Base-by-base conservation (phyloP, 176 grass and related monocot genomes). In the Chrysopogon serrulatus region DNA sequence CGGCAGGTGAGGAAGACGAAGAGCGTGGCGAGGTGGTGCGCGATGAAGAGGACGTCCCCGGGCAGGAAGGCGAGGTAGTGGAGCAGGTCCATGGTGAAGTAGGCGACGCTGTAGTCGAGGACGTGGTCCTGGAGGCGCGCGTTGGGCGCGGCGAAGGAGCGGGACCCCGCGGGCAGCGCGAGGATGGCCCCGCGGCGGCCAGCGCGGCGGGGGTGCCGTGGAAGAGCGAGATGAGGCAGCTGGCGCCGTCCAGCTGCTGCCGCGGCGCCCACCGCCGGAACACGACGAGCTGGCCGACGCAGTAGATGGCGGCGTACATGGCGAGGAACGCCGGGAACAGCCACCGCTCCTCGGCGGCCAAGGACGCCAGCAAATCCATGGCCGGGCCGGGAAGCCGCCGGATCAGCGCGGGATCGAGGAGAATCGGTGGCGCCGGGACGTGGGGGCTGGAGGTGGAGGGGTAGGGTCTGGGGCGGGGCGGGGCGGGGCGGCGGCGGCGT, bases 1-100 rank as follows among this genome's bases (percentile, higher is more conserved):
- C 96, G 96, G 71, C 96, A 98, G 33, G 96, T 95, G 70, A 94
- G 32, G 73, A 98, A 95, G 76, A 98, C 96, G 33, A 95, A 98
- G 71, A 98, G 96, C 31, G 93, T 98, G 41, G 96, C 96, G 68
- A 98, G 44, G 80, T 98, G 96, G 88, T 98, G 96, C 40, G 93
- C 96, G 85, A 98, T 93, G 80, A 95, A 98, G 79, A 98, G 96
- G 59, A 65, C 73, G 48, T 98, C 96, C 16, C 77, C 87, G 6
- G 96, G 96, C 47, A 93, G 82, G 57, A 98, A 91, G 59, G 92
- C 85, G 53, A 98, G 85, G 82, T 98, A 98, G 75, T 98, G 96
- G 64, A 98, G 83, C 24, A 95, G 89, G 90, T 98, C 96, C 87
- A 92, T 87, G 34, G 87, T 85, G 89, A 98, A 98, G 93, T 98